Evolutionary conservation across 2,329 filamentous ascomycete genomes (phyloP), one percentile per base, ranked within the genome.

Genomic region (Purpureocillium takamizusanense): DNA sequence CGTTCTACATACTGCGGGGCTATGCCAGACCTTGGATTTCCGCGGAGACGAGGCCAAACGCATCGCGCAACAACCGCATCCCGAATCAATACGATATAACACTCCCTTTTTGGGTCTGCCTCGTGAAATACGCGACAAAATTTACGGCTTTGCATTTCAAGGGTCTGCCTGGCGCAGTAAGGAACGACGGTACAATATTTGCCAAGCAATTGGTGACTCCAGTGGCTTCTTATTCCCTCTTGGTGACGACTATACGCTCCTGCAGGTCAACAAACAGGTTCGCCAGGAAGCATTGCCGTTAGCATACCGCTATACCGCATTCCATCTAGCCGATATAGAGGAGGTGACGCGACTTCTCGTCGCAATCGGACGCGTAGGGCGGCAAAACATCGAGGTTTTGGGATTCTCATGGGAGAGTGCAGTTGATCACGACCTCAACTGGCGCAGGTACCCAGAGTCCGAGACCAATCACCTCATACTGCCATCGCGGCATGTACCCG

Each of bases 251-350:
- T n/a, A n/a, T n/a, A n/a, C n/a, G n/a, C n/a, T n/a, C n/a, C n/a
- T n/a, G n/a, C n/a, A n/a, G n/a, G n/a, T n/a, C n/a, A n/a, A n/a
- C n/a, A n/a, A n/a, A n/a, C n/a, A n/a, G n/a, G 36, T 40, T 10
- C 40, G 42, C 6, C 37, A 38, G 16, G 42, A 45, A 33, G 42
- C 42, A 13, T 25, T 45, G n/a, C 40, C 42, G 11, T 28, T 40
- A 8, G 42, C 40, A 36, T 42, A 36, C 29, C 40, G 40, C 16
- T 18, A 29, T 12, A 42, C 37, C 12, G 18, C 21, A 4, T 42
- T 42, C 21, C 27, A 31, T 29, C 23, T 45, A 6, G 38, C 35
- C 15, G 33, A 42, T 28, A 28, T 42, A 16, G 40, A 42, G 14
- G 40, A 42, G 29, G 32, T 37, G 4, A 27, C 39, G 4, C 37